These are phyloP conservation scores for Cladorrhinum sp. DNA, from an alignment of 2,329 filamentous ascomycete species.

Conservation along the genomic window DNA sequence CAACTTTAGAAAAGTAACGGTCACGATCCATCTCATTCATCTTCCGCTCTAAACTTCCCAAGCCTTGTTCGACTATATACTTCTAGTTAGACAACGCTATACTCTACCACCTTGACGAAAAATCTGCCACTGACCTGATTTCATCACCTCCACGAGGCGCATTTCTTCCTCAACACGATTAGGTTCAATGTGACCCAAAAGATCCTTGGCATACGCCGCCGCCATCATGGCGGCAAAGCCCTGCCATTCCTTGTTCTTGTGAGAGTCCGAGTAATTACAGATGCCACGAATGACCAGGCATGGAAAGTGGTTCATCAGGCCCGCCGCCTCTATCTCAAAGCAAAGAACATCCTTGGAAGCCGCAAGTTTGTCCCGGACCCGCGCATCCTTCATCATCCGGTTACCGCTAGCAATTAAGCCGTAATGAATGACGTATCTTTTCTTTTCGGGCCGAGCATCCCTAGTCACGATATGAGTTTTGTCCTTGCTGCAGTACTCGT, in stretches of 20 bases:
- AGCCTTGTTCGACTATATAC: no score
- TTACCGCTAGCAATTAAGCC: neutral
- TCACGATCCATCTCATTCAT: no score
- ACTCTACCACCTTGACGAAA: no score
- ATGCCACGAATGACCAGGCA: neutral
- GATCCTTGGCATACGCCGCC: neutral
- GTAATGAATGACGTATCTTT: no score
- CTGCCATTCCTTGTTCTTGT: slow-evolving; percentile 1
- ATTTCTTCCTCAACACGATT: no score
- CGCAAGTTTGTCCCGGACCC: neutral
- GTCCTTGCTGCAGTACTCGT: no score
- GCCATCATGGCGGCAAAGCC: neutral
- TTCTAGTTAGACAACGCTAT: no score
- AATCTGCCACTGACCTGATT: no score
- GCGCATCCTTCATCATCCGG: neutral
- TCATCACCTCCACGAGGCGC: no score
- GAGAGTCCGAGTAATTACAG: neutral
- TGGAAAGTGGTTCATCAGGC: slow-evolving; percentile 4
- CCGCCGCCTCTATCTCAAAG: slow-evolving; percentile 8
- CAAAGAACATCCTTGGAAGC: neutral
- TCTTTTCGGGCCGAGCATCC: slow-evolving; percentile 13
- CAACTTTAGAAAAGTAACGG: no score
- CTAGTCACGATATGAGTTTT: no score
- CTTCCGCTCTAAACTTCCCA: no score
- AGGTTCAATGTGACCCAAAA: neutral